Base-by-base conservation (phyloP, 495 filamentous ascomycete species). In the Aspergillus sparsus region DNA sequence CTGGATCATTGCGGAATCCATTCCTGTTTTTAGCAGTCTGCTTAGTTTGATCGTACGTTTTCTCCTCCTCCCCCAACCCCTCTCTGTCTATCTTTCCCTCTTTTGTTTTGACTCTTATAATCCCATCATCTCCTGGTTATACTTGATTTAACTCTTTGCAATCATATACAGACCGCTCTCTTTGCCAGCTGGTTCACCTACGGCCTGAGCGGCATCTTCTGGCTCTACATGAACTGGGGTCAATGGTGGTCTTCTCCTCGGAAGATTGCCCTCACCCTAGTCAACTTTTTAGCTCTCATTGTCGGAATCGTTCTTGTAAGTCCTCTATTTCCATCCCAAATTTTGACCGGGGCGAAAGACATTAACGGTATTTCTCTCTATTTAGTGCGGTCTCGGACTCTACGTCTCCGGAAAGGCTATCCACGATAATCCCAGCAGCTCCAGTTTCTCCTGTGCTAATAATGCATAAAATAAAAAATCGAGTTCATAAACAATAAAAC, bases 11-110 rank as follows among this genome's bases (percentile, higher is more conserved):
- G 86, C 88, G 9, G 79, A 85, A 57, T 82, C 86, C 1, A 88
- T 92, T 32, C 89, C 89, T 0, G 83, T 88, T 64, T 92, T 92
- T 74, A 85, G 81, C 64, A 80, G 84, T 53, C 69, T 92, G 53
- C 72, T 91, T 16, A 77, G 76, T 41, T 55, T 84, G 60, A 80
- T 83, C 33, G 74, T 77, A 56, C n/a, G 67, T 68, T 8, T 31
- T 10, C 11, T 21, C 32, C 61, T 71, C 79, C 21, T 49, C 16
- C 34, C 42, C 8, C 36, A 32, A 2, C 9, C 6, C 33, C 50
- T 49, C 13, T 49, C 11, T 41, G 16, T 12, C 8, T 15, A 47
- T 47, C 16, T 47, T 16, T 47, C 16, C 16, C 45, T 47, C 16
- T 47, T 47, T 10, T 51, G 7, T 57, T 6, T 50, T 35, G 62